Base-by-base conservation (phyloP, 1,284 basidiomycete species). In the Xerocomus minutiporus region DNA sequence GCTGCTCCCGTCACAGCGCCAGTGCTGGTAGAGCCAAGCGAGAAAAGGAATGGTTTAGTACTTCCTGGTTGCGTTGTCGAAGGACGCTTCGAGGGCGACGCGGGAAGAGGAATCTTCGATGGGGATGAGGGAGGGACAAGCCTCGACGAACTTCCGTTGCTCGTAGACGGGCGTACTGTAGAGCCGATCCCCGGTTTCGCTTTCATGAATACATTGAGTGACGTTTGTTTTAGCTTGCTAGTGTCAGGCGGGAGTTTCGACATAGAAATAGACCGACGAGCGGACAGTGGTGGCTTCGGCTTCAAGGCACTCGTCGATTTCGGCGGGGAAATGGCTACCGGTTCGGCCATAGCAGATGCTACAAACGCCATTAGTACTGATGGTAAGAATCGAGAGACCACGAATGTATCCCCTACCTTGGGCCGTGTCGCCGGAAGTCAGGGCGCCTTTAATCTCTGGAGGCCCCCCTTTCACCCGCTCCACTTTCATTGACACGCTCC, bases 41-140 rank as follows among this genome's bases (percentile, higher is more conserved):
- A 41, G 26, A 48, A 42, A 13, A 32, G 45, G 12, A 46, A 43
- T 3, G 52, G 26, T 29, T 52, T 59, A 2, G 38, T 7, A 28
- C 32, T 53, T 31, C 46, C 44, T 8, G 45, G 13, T 29, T 55
- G 60, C n/a, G 51, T 17, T 4, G 20, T 52, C n/a, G 47, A 43
- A 7, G 42, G 46, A 26, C 47, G 54, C 23, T 67, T 67, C 9
- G 25, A 43, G 0, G 62, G 55, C 1, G 59, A 66, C 8, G 36
- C 11, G 5, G 59, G 66, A 53, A 67, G 52, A 38, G 67, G 67
- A 1, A 70, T 57, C 43, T 69, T 67, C 1, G 63, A 70, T 17
- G 61, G 59, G 20, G 65, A 68, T 1, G 50, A 43, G 7, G 34
- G 36, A 17, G 49, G 41, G 1, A 28, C 32, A 2, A 17, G 28